Base-by-base conservation (phyloP, 306 rosid genomes). In the Calophaca sinica region DNA sequence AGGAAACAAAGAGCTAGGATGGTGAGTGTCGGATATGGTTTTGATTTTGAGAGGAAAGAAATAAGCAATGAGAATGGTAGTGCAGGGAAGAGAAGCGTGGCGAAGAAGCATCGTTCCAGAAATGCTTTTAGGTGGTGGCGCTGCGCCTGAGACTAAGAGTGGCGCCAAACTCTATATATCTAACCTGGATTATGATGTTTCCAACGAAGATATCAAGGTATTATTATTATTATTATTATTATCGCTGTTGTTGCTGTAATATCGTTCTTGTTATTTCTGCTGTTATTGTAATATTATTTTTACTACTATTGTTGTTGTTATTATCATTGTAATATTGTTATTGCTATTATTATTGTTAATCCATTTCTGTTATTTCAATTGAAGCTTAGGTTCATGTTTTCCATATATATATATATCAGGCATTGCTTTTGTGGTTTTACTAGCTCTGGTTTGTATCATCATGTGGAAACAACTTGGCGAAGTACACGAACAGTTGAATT, bases 121-220 rank as follows among this genome's bases (percentile, higher is more conserved):
- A 73, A 35, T 65, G 63, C 29, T 9, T 63, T n/a, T 58, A 2
- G 72, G 49, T 11, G 44, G 2, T 0, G 66, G 5, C 1, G 11
- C 6, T 50, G 65, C 14, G 0, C 9, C 77, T 9, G 61, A n/a
- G 49, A 13, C 2, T 7, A 2, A 41, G 28, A 7, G 29, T 51
- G 58, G 61, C 51, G 68, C 84, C 12, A 75, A 75, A 60, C 77
- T 81, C 67, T 81, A 68, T 2, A 33, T 81, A 3, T 81, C 84
- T 6, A 81, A 81, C 73, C 69, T 81, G 73, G 73, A 75, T n/a
- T 7, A 26, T 33, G 66, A 60, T 39, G 77, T 81, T 68, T 61
- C 81, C 26, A 62, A 62, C 38, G 46, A 49, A 7, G 84, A 81
- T 48, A 69, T 80, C 32, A 76, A 68, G 75, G 84, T 80, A 35